These are phyloP conservation scores for Tetrahymena borealis DNA, from an alignment of 73 alveolate genomes.

Conservation along the genomic window DNA sequence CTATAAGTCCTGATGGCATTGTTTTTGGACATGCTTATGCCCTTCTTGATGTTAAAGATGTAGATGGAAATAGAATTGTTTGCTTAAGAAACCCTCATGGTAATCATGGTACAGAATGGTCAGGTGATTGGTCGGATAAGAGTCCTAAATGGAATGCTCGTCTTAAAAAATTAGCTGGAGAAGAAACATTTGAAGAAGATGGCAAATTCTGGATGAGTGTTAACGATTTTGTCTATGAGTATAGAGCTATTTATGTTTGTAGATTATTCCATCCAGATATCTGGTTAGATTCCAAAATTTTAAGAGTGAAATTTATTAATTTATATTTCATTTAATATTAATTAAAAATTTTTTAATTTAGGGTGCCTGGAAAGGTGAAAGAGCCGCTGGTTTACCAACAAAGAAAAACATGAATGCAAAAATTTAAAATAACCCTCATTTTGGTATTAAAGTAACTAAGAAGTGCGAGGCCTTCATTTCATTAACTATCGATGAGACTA, in stretches of 20 bases:
- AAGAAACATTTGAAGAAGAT: slow-evolving; percentile 51
- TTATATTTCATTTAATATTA: too few species aligned
- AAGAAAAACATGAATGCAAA: slow-evolving; percentile 47
- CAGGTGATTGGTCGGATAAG: slow-evolving; percentile 73
- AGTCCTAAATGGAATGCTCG: slow-evolving; percentile 55
- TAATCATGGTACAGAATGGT: slow-evolving; percentile 63
- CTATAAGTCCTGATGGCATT: slow-evolving; percentile 61
- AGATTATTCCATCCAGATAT: slow-evolving; percentile 43
- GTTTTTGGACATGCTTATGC: slow-evolving; percentile 76
- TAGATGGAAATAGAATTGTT: slow-evolving; percentile 49
- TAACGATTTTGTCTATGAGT: slow-evolving; percentile 54
- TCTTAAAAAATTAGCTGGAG: slow-evolving; percentile 35
- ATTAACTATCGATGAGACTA: slow-evolving; percentile 42
- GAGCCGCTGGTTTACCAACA: slow-evolving; percentile 70
- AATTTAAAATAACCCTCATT: slow-evolving; percentile 53
- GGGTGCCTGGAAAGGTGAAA: slow-evolving; percentile 64
- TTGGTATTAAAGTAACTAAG: slow-evolving; percentile 39
- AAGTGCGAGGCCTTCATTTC: slow-evolving; percentile 50
- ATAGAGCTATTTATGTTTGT: slow-evolving; percentile 50
- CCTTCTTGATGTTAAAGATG: slow-evolving; percentile 44
- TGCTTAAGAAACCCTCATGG: slow-evolving; percentile 73
- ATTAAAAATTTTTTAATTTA: neutral
- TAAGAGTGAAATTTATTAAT: neutral
- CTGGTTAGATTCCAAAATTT: slow-evolving; percentile 18
- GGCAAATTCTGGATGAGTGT: slow-evolving; percentile 75